A percentile compares a stretch with the other conserved stretches of the same genome.
phyloP scores from a whole-genome alignment of 108 stramenopile species.

The Seminavis robusta region DNA sequence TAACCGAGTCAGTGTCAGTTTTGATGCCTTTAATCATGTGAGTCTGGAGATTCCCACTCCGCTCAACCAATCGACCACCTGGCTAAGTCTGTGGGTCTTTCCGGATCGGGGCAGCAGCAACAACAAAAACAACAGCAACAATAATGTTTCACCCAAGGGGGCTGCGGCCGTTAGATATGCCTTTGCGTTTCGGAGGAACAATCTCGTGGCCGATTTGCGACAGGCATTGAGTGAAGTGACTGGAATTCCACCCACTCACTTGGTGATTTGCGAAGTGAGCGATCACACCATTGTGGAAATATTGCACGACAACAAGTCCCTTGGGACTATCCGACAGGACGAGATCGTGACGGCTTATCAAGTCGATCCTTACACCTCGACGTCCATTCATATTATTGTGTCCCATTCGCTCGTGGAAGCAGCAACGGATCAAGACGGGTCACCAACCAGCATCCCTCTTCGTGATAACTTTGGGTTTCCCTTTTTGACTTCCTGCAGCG shows the following conservation, averaged over 20 bases:
- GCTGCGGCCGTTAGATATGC: conserved; percentile 17
- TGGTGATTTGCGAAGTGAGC: conserved; percentile 45
- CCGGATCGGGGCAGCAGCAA: conserved; percentile 6
- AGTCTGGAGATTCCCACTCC: conserved; percentile 73
- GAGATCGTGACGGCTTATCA: conserved; percentile 52
- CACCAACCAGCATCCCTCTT: too few species aligned
- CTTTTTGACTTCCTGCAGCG: conserved; percentile 47
- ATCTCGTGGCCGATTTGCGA: conserved; percentile 22
- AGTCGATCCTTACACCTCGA: conserved; percentile 24
- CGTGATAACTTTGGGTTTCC: conserved; percentile 62
- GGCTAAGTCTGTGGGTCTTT: conserved; percentile 11
- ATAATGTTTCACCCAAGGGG: too few species aligned
- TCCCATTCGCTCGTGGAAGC: conserved; percentile 18
- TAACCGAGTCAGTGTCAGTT: conserved; percentile 79
- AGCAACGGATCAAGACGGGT: not conserved
- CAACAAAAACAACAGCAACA: conserved; percentile 8
- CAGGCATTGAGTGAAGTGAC: conserved; percentile 22
- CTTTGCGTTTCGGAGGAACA: conserved; percentile 10
- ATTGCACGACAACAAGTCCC: conserved; percentile 28
- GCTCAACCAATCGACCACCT: conserved; percentile 8
- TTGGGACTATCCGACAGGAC: conserved; percentile 19
- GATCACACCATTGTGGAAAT: conserved; percentile 37
- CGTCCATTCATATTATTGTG: conserved; percentile 29
- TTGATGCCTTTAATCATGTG: conserved; percentile 88
- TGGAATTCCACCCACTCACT: conserved; percentile 17